phyloP scores from a whole-genome alignment of 495 filamentous ascomycete genomes.

The Xylaria longipes region DNA sequence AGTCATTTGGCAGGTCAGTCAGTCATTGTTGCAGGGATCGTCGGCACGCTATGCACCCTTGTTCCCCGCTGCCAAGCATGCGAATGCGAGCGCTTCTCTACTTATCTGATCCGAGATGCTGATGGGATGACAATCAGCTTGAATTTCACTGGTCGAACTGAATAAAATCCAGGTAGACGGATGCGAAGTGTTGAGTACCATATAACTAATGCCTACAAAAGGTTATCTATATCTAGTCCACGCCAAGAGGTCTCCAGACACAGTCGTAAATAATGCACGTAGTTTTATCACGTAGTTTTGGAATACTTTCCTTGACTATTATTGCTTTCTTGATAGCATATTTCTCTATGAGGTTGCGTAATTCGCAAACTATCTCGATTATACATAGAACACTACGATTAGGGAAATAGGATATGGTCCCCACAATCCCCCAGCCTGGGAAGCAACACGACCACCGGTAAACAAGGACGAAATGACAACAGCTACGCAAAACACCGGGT shows the following conservation, averaged over 20 bases:
- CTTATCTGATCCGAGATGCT: constrained; percentile 36
- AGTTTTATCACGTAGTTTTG: neutral
- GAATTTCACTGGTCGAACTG: constrained; percentile 22
- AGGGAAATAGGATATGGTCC: neutral
- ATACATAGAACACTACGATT: constrained; percentile 3
- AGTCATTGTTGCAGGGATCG: neutral
- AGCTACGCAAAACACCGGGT: constrained; percentile 38
- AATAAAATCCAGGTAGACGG: neutral
- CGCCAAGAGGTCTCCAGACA: too few relatives aligned
- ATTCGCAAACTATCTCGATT: neutral
- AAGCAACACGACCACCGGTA: constrained; percentile 17
- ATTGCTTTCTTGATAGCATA: neutral
- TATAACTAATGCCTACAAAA: too few relatives aligned
- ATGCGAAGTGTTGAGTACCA: neutral
- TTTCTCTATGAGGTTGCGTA: neutral
- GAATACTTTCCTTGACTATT: neutral
- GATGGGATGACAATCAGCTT: constrained; percentile 31
- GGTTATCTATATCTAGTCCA: too few relatives aligned
- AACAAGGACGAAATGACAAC: constrained; percentile 14
- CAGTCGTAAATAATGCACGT: neutral
- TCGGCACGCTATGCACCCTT: constrained; percentile 12
- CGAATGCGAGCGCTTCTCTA: constrained; percentile 34
- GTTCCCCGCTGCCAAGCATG: constrained; percentile 18
- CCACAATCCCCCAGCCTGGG: neutral
- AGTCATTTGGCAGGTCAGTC: neutral